These are phyloP conservation scores for Lepidopterella palustris DNA, from an alignment of 495 filamentous ascomycete genomes.

Conservation along the genomic window DNA sequence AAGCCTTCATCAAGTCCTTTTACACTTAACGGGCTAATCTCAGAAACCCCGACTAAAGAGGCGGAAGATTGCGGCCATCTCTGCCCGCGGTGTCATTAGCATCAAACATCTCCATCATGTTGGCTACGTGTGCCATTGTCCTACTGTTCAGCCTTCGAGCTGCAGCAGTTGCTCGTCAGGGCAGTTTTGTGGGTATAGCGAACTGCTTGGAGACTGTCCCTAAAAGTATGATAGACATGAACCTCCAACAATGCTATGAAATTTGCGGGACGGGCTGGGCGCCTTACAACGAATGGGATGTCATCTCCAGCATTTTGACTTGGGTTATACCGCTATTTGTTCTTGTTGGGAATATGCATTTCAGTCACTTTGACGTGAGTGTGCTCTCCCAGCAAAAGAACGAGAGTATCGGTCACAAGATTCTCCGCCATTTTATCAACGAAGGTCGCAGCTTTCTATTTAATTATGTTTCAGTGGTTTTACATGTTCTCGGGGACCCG, in stretches of 20 bases:
- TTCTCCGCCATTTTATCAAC: background rate
- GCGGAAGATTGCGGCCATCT: too few species aligned
- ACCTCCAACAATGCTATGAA: slow-evolving; percentile 9
- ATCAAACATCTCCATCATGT: background rate
- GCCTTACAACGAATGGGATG: slow-evolving; percentile 17
- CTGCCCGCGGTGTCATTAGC: too few species aligned
- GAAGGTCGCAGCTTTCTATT: background rate
- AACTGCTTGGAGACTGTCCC: background rate
- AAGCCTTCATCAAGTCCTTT: too few species aligned
- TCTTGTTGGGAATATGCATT: slow-evolving; percentile 19
- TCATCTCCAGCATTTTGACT: slow-evolving; percentile 5
- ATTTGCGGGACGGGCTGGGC: slow-evolving; percentile 12
- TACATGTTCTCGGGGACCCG: slow-evolving; percentile 13
- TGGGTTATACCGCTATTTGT: slow-evolving; percentile 15
- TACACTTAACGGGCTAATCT: too few species aligned
- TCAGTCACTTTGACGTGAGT: slow-evolving; percentile 9
- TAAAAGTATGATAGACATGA: background rate
- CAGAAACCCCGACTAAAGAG: too few species aligned
- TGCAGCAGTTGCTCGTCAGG: background rate
- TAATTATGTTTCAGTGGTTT: slow-evolving; percentile 11
- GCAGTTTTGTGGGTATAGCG: slow-evolving; percentile 1
- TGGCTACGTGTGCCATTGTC: background rate
- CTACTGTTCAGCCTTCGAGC: background rate
- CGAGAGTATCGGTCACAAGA: background rate
- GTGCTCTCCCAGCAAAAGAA: background rate